Base-by-base conservation (phyloP, 768 basidiomycete species). In the Lentinula boryana region DNA sequence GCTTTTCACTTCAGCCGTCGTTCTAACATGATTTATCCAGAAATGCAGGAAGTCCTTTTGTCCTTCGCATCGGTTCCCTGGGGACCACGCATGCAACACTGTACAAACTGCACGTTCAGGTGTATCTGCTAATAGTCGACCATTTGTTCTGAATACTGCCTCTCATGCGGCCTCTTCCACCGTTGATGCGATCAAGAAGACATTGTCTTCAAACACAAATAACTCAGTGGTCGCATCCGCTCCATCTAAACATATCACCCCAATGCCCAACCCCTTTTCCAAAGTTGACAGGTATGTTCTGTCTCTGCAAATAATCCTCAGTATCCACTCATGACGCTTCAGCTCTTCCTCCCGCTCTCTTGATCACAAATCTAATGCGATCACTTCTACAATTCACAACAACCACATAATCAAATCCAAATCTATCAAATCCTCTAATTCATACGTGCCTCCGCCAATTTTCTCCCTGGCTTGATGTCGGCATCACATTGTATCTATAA, bases 41-140 rank as follows among this genome's bases (percentile, higher is more conserved):
- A 80, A 80, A 70, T 94, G 92, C 71, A 78, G 72, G 48, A 74
- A 83, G 62, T 85, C 87, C 63, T 94, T 85, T 68, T 95, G 92
- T 68, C 80, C 89, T 0, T 74, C 83, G 31, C 92, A 95, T 68
- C 88, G 93, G 48, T 91, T 91, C 71, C 87, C 91, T 8, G 75
- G 76, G 44, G 86, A 89, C 64, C 92, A 95, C 63, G 76, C 61
- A 56, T 92, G 91, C 66, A 31, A 71, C 32, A 52, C 68, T 18
- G 35, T 69, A 10, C 48, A 72, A 61, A 9, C 36, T 62, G 36
- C 46, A 65, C 53, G 62, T 63, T 53, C 46, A 61, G 74, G 75
- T 35, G 62, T 79, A 55, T 78, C 75, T 43, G 75, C 76, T 2
- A 70, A 74, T 57, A 76, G 77, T 21, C 76, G 78, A 3, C 64